Percentiles rank a stretch among this genome's conserved stretches.
Evolutionary conservation across 176 grass and related monocot genomes (phyloP).

Genomic region (Oryza australiensis): DNA sequence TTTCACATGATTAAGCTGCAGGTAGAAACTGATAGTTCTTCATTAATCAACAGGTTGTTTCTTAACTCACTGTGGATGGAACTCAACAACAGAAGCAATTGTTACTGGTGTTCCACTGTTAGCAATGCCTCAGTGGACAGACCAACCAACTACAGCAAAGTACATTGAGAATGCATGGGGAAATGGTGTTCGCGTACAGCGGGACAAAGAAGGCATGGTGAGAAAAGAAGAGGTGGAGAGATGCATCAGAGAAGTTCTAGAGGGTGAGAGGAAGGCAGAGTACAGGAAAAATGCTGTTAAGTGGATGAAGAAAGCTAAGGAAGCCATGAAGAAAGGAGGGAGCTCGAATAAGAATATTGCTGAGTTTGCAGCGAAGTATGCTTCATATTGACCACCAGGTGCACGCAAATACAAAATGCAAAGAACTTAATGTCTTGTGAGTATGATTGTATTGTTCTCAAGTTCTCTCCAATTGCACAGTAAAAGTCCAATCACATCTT

Average conservation of each 20-base stretch:
- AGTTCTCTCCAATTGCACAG: no score
- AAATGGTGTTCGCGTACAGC: constrained; percentile 1
- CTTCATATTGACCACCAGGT: no score
- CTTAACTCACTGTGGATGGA: constrained; percentile 52
- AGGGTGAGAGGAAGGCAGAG: background rate
- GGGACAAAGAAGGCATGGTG: background rate
- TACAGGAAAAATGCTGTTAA: background rate
- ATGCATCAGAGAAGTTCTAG: constrained; percentile 3
- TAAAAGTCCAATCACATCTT: no score
- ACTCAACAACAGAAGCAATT: constrained; percentile 31
- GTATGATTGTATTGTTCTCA: no score
- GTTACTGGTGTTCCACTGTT: background rate
- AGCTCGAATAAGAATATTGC: constrained; percentile 3
- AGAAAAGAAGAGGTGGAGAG: constrained; percentile 21
- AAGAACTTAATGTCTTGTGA: no score
- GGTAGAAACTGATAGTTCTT: no score
- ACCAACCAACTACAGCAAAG: constrained; percentile 31
- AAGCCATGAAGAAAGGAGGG: background rate
- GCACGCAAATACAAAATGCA: no score
- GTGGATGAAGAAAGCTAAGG: background rate
- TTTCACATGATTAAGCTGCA: no score
- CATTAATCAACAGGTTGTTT: constrained; percentile 30
- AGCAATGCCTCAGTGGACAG: constrained; percentile 22
- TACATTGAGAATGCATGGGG: constrained; percentile 46
- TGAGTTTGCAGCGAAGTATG: background rate